Percentiles rank a stretch among this genome's conserved stretches.
Evolutionary conservation across 169 alveolate species (phyloP).

Genomic region (Plasmodium ovale): DNA sequence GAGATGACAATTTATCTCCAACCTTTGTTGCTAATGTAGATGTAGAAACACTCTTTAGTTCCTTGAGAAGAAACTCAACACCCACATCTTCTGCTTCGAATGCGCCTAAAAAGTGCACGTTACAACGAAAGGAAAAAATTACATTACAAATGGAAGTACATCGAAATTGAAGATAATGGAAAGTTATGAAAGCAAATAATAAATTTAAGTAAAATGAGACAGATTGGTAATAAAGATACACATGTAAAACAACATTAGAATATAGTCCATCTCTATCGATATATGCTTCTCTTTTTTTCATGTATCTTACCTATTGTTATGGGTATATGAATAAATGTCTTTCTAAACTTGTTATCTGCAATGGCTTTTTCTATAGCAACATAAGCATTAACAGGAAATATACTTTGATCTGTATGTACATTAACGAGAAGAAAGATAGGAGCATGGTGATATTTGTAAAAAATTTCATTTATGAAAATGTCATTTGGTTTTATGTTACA

Average conservation of each 20-base stretch:
- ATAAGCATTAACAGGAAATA: conserved; percentile 96
- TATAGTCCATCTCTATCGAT: conserved; percentile 1
- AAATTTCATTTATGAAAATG: conserved; percentile 97
- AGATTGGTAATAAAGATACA: too few relatives aligned
- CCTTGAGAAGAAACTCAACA: conserved; percentile 98
- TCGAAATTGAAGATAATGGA: too few relatives aligned
- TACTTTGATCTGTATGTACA: conserved; percentile 84
- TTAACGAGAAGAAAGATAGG: conserved; percentile 97
- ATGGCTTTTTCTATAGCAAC: conserved; percentile 96
- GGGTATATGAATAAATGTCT: conserved; percentile 95
- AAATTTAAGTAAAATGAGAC: too few relatives aligned
- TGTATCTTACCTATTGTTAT: conserved; percentile 89
- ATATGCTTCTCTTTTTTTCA: conserved; percentile 5
- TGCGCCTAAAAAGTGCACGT: conserved; percentile 90
- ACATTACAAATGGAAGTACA: background rate
- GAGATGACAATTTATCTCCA: conserved; percentile 83
- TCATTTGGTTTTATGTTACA: conserved; percentile 97
- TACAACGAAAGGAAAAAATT: background rate
- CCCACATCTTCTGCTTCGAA: conserved; percentile 99
- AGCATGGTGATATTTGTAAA: conserved; percentile 93
- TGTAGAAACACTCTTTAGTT: conserved; percentile 95
- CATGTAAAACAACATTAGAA: background rate
- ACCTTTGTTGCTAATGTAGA: conserved; percentile 94
- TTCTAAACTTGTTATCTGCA: conserved; percentile 92
- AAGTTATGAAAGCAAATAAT: too few relatives aligned